Percentiles rank a stretch among this genome's conserved stretches.
These are phyloP conservation scores for Chrysosporium keratinophilum DNA, from an alignment of 2,329 filamentous ascomycete genomes.

Conservation along the genomic window DNA sequence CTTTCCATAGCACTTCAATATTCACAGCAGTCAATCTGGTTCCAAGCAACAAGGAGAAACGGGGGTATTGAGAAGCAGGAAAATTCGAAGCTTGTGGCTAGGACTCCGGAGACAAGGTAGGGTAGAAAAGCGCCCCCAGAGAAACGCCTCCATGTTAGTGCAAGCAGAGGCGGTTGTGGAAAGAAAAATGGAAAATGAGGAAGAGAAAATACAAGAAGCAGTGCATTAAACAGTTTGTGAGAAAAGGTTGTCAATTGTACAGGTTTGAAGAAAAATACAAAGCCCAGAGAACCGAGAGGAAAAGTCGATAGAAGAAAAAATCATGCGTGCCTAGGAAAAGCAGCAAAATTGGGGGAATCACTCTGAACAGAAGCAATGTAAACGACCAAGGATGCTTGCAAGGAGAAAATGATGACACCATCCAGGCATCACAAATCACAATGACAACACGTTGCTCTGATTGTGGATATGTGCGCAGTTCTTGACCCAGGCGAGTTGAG, in stretches of 20 bases:
- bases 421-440: background rate
- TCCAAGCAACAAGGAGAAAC: background rate
- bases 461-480: background rate
- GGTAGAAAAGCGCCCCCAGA: background rate
- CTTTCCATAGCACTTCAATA: background rate
- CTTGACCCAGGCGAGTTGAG: background rate
- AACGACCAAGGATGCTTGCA: background rate
- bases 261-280: slow-evolving; percentile 11
- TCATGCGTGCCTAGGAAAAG: background rate
- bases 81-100: background rate
- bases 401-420: background rate
- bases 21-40: background rate
- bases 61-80: background rate
- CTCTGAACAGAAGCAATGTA: slow-evolving; percentile 6
- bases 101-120: background rate
- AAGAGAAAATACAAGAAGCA: slow-evolving; percentile 14
- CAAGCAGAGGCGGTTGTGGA: background rate
- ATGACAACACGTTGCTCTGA: background rate
- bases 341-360: slow-evolving; percentile 5
- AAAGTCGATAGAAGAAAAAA: slow-evolving; percentile 3
- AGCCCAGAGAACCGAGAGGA: slow-evolving; percentile 11
- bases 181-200: slow-evolving; percentile 5
- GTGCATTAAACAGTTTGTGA: slow-evolving; percentile 1
- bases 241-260: slow-evolving; percentile 6
- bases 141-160: background rate